Base-by-base conservation (phyloP, 2,329 filamentous ascomycete species). In the Aureobasidium pullulans region DNA sequence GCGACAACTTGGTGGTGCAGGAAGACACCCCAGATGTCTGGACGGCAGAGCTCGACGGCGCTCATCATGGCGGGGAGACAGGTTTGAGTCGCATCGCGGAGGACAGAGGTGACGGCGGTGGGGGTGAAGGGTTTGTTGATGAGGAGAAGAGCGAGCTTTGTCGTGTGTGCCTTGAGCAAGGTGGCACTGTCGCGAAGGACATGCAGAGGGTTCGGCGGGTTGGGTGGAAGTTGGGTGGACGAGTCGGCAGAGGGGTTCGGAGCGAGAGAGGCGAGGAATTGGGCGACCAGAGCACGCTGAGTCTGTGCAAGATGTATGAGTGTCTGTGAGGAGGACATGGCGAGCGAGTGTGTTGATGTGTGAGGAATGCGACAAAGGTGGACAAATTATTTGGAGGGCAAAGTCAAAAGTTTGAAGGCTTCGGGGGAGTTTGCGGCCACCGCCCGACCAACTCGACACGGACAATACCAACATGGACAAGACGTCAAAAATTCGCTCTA, bases 41-140 rank as follows among this genome's bases (percentile, higher is more conserved):
- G 74, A 6, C 79, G 77, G 70, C 88, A 87, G 36, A 86, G 75
- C 62, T 91, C 80, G 1, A 85, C 83, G 0, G 87, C 86, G 0
- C 86, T 85, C 47, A 89, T 84, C 28, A 95, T 78, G 2, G 84
- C 88, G 0, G 89, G 88, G 0, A 96, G 78, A n/a, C 89, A 84
- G 0, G 84, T 85, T 11, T 83, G 79, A 23, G 86, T 80, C n/a
- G 96, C 79, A 60, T 91, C 85, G 36, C 83, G 80, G 4, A 96
- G 76, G 13, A 95, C 84, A 28, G 81, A 85, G 9, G 74, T 76
- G 36, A 96, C 79, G 5, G 90, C 92, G 0, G 86, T 85, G 0
- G 89, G 85, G 0, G 91, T 94, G 65, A 96, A 95, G 0, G 93
- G 92, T 16, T 89, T 82, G 68, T 89, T 96, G 68, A 95, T 88